phyloP scores from a whole-genome alignment of 2,329 filamentous ascomycete genomes.

The Didymella keratinophila region DNA sequence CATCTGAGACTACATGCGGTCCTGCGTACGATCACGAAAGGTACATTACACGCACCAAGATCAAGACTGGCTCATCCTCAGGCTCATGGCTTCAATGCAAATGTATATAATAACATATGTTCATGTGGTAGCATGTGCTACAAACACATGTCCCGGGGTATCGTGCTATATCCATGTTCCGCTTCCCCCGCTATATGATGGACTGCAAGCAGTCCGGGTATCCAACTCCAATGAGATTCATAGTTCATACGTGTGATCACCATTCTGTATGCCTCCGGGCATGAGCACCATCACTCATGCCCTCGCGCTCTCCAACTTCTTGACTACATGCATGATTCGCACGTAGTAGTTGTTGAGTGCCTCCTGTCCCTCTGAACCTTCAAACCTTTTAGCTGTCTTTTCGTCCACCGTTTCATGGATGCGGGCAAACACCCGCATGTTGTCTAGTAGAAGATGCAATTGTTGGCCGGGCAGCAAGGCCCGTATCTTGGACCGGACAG shows the following conservation, averaged over 20 bases:
- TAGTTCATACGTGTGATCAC: constrained; percentile 1
- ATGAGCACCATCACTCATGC: constrained; percentile 14
- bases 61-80: background rate
- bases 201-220: background rate
- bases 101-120: background rate
- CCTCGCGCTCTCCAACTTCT: constrained; percentile 49
- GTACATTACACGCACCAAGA: background rate
- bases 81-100: background rate
- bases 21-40: constrained; percentile 4
- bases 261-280: background rate
- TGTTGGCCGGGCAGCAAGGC: constrained; percentile 55
- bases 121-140: constrained; percentile 9
- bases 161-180: constrained; percentile 21
- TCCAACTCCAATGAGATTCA: constrained; percentile 18
- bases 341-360: constrained; percentile 60
- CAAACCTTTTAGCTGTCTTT: constrained; percentile 43
- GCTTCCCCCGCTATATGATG: background rate
- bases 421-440: constrained; percentile 68
- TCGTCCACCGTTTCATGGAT: constrained; percentile 67
- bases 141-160: constrained; percentile 23
- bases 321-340: constrained; percentile 62
- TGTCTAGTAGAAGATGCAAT: constrained; percentile 61
- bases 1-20: background rate
- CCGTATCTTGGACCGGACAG: constrained; percentile 55
- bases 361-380: constrained; percentile 58